Evolutionary conservation across 1,284 basidiomycete species (phyloP), one percentile per base, ranked within the genome.

Genomic region (Leucoagaricus sp.): DNA sequence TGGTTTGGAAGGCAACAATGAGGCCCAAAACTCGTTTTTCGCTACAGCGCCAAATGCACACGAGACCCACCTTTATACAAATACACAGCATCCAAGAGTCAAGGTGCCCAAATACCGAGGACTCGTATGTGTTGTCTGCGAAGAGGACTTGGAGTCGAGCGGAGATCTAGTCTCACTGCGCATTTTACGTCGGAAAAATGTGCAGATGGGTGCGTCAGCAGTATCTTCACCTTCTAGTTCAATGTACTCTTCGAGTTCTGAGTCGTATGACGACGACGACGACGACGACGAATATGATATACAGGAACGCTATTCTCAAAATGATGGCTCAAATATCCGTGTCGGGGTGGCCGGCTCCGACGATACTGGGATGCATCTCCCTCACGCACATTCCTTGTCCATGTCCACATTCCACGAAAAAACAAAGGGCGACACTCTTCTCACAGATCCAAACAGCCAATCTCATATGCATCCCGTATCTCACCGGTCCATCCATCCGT

Each of bases 11-110:
- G 87, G 89, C 63, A 80, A 86, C 60, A 91, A 91, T 67, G 72
- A 81, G 25, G 82, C 85, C 0, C 91, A 93, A 74, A 89, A 88
- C 67, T 76, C 79, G 29, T 94, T 94, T 77, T 94, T 93, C 67
- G 79, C 84, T 2, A 57, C 56, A 34, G 60, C 58, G 64, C 41
- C 60, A 62, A 40, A 50, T 45, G 50, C 55, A 19, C 60, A 59
- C 15, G 55, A 59, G 42, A 56, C 57, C 34, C 59, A 60, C 44
- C 41, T 58, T 17, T 59, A 60, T 9, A 58, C 41, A 4, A 38
- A 50, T 13, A 33, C 58, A 12, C 59, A 61, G 15, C 57, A 60
- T 15, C 63, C 65, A 17, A 60, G 59, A 12, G 66, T 66, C n/a
- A 64, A 60, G 45, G 63, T 66, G 19, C 65, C 83, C 2, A 62